Percentiles rank a stretch among this genome's conserved stretches.
These are phyloP conservation scores for Juglanconis oblonga DNA, from an alignment of 2,329 filamentous ascomycete genomes.

Conservation along the genomic window DNA sequence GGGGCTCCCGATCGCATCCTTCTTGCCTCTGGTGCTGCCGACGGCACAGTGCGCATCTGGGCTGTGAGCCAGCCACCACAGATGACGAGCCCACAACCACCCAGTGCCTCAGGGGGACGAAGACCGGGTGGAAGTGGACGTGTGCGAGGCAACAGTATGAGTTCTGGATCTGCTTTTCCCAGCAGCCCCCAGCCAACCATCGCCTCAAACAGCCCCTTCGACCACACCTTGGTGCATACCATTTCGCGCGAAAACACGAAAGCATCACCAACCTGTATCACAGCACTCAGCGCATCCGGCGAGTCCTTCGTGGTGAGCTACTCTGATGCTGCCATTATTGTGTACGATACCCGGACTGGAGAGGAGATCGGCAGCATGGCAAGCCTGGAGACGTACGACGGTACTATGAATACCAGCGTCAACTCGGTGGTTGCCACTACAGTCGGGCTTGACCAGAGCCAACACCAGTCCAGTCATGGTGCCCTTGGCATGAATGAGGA, in stretches of 20 bases:
- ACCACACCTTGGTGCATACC: slow-evolving; percentile 83
- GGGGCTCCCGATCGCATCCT: slow-evolving; percentile 83
- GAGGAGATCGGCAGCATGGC: slow-evolving; percentile 93
- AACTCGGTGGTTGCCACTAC: slow-evolving; percentile 90
- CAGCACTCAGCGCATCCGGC: slow-evolving; percentile 77
- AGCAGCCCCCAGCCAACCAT: slow-evolving; percentile 86
- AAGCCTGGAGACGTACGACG: slow-evolving; percentile 90
- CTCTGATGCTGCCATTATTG: slow-evolving; percentile 81
- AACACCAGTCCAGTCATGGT: slow-evolving; percentile 37
- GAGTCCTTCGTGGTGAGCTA: slow-evolving; percentile 93
- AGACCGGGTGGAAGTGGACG: slow-evolving; percentile 60
- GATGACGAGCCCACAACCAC: slow-evolving; percentile 74
- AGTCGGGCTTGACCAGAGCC: slow-evolving; percentile 73
- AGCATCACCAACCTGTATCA: slow-evolving; percentile 85
- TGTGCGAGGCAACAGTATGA: slow-evolving; percentile 87
- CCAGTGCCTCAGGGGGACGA: slow-evolving; percentile 51
- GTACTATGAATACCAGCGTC: slow-evolving; percentile 73
- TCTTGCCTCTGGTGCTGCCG: slow-evolving; percentile 86
- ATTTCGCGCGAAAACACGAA: slow-evolving; percentile 67
- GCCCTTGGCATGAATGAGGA: slow-evolving; percentile 62
- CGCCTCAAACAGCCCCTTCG: slow-evolving; percentile 81
- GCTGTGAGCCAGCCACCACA: slow-evolving; percentile 89
- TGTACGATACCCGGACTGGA: slow-evolving; percentile 88
- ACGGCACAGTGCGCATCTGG: slow-evolving; percentile 91
- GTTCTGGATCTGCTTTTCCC: slow-evolving; percentile 87